These are phyloP conservation scores for Gnomoniopsis sp. DNA, from an alignment of 2,329 filamentous ascomycete genomes.

Conservation along the genomic window DNA sequence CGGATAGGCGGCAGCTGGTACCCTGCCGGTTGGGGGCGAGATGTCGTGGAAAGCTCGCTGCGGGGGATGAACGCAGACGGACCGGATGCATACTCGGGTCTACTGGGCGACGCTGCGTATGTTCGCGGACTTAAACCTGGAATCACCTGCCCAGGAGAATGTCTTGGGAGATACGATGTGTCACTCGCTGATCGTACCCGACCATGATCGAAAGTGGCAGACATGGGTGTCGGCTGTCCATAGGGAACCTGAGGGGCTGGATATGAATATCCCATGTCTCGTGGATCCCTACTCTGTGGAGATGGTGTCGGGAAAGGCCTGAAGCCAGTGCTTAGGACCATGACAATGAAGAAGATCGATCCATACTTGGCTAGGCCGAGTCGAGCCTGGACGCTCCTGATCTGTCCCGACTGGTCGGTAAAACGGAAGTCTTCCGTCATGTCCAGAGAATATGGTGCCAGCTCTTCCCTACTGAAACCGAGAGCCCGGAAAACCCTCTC, in stretches of 20 bases:
- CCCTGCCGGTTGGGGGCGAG: slow-evolving; percentile 29
- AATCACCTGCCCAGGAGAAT: slow-evolving; percentile 28
- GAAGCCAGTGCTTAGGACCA: slow-evolving; percentile 38
- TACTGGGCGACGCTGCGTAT: slow-evolving; percentile 44
- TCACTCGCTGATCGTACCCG: slow-evolving; percentile 37
- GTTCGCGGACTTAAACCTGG: slow-evolving; percentile 38
- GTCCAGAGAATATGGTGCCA: slow-evolving; percentile 49
- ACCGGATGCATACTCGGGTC: slow-evolving; percentile 40
- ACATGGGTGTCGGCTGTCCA: slow-evolving; percentile 42
- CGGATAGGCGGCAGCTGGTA: slow-evolving; percentile 50
- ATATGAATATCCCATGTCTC: slow-evolving; percentile 41
- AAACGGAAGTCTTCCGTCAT: slow-evolving; percentile 56
- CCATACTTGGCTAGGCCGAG: slow-evolving; percentile 58
- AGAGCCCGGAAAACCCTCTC: slow-evolving; percentile 53
- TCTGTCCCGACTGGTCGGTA: slow-evolving; percentile 47
- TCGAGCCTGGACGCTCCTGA: slow-evolving; percentile 46
- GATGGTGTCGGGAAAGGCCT: slow-evolving; percentile 41
- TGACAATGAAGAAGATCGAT: slow-evolving; percentile 60
- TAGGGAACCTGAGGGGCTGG: slow-evolving; percentile 35
- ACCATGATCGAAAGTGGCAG: slow-evolving; percentile 44
- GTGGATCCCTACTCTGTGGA: slow-evolving; percentile 37
- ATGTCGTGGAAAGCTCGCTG: slow-evolving; percentile 42
- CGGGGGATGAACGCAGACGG: slow-evolving; percentile 49
- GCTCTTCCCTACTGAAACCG: slow-evolving; percentile 50
- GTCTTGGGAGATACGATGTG: slow-evolving; percentile 24